Base-by-base conservation (phyloP, 306 rosid species). In the Quercus bicolor region DNA sequence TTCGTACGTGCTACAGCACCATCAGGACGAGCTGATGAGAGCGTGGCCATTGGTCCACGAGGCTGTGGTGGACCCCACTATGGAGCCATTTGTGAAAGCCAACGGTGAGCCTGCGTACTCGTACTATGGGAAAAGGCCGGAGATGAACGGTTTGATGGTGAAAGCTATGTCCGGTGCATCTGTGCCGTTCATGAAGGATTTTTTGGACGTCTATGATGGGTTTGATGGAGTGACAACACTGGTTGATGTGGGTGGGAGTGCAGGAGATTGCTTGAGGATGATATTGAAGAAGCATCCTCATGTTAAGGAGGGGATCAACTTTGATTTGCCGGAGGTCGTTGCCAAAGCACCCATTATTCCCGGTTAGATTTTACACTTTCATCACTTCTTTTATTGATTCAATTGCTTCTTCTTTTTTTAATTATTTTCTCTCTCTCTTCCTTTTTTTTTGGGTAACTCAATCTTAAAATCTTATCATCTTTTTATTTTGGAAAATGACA, bases 231-330 rank as follows among this genome's bases (percentile, higher is more conserved):
- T 91, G 9, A 28, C 69, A 72, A 89, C 56, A 71, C 75, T 95
- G 16, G 98, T 95, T 6, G 98, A 95, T 52, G 98, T 95, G 5
- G 98, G 98, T 1, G 98, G 98, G 19, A 95, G 98, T 24, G 98
- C 90, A 2, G 97, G 95, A 3, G 97, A 94, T 79, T 94, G 98
- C 87, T 89, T 95, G 74, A 68, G 85, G 54, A 95, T 92, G 98
- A 95, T 95, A 70, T 8, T 92, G 24, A 84, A 53, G 3, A 92
- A 88, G 56, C 73, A 85, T 26, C 97, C 97, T 4, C 11, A 37
- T 10, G 79, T 95, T 3, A 65, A 60, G 4, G 81, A 90, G 61
- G 98, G 88, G 45, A 85, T 95, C 8, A 95, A 95, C 82, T 95
- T 95, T 60, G 98, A 95, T 26, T 83, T 95, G 31, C 96, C 98